Evolutionary conservation across 2,329 filamentous ascomycete genomes (phyloP).

Genomic region (Clathrospora elynae): DNA sequence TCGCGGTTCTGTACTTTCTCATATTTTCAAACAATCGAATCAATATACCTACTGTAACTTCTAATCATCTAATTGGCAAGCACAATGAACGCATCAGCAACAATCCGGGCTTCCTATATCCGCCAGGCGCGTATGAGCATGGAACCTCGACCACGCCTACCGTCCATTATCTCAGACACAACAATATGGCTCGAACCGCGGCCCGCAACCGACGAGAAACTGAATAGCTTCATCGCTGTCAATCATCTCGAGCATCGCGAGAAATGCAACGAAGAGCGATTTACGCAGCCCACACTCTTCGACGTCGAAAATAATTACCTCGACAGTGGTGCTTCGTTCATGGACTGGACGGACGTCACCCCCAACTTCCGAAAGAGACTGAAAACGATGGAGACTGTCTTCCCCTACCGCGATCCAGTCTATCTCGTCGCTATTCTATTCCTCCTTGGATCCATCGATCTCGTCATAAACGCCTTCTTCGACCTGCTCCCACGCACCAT

Average conservation of each 20-base stretch:
- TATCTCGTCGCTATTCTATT: constrained; percentile 39
- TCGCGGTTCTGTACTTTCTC: background rate
- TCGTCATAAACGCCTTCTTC: constrained; percentile 37
- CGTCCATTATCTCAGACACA: constrained; percentile 4
- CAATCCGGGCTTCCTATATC: constrained; percentile 35
- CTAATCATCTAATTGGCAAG: constrained; percentile 4
- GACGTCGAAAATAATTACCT: constrained; percentile 9
- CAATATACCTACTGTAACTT: constrained; percentile 10
- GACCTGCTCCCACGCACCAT: constrained; percentile 27
- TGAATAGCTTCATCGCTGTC: constrained; percentile 25
- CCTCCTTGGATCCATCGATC: constrained; percentile 28
- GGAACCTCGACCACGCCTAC: constrained; percentile 8
- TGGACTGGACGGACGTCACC: constrained; percentile 6
- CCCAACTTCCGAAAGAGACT: constrained; percentile 9
- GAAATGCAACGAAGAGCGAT: constrained; percentile 27
- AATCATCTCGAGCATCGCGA: constrained; percentile 30
- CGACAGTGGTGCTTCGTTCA: background rate
- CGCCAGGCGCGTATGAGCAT: constrained; percentile 30
- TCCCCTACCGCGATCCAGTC: constrained; percentile 36
- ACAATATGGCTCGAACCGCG: constrained; percentile 18
- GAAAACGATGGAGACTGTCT: constrained; percentile 26
- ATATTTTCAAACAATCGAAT: constrained; percentile 1
- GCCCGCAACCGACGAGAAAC: constrained; percentile 24
- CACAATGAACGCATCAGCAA: constrained; percentile 40
- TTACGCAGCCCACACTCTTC: background rate